Conservation (phyloP, 2,329 filamentous ascomycete genomes). For the Fusarium nisikadoi region DNA sequence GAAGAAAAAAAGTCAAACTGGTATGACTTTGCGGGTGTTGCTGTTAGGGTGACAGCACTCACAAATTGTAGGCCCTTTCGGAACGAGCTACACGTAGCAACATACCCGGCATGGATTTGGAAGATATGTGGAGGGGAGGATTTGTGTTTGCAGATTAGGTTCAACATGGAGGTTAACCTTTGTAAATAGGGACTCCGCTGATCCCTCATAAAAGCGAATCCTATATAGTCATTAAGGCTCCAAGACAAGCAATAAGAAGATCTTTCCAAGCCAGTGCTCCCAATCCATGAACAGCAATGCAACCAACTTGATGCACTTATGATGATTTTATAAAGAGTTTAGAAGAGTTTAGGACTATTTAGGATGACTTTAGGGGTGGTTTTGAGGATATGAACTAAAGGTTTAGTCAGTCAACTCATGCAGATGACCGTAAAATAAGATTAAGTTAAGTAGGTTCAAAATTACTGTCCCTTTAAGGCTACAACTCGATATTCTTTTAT, state of each 20-base stretch:
- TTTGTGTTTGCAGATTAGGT: background rate
- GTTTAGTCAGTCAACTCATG: no score
- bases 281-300: background rate
- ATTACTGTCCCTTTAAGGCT: no score
- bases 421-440: no score
- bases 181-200: conserved; percentile 11
- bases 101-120: conserved; percentile 3
- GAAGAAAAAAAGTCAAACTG: conserved; percentile 8
- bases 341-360: no score
- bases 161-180: background rate
- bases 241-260: conserved; percentile 26
- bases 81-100: conserved; percentile 46
- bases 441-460: no score
- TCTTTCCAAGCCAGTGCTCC: conserved; percentile 11
- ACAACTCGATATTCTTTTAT: no score
- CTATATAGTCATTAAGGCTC: conserved; percentile 25
- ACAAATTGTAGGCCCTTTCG: conserved; percentile 47
- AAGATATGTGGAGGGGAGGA: background rate
- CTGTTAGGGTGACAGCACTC: conserved; percentile 46
- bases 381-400: no score
- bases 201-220: conserved; percentile 16
- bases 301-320: background rate
- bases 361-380: no score
- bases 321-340: no score
- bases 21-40: conserved; percentile 48